These are phyloP conservation scores for Alternaria gaisen DNA, from an alignment of 2,329 filamentous ascomycete species.

Conservation along the genomic window DNA sequence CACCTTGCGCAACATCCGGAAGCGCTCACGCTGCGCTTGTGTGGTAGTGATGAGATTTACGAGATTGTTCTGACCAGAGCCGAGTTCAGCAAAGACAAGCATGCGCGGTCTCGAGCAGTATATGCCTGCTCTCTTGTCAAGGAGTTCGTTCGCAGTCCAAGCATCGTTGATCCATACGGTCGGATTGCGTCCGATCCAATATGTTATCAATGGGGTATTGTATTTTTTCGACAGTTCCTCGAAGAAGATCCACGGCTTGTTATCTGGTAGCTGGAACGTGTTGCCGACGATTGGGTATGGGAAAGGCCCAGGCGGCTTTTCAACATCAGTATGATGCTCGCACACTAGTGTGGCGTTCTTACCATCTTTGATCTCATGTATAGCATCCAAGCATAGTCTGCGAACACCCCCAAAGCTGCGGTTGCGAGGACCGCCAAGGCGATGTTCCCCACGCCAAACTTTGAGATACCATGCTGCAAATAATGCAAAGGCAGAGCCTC, in stretches of 20 bases:
- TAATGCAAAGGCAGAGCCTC: conserved; percentile 41
- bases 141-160: conserved; percentile 61
- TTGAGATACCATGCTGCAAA: conserved; percentile 44
- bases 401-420: conserved; percentile 35
- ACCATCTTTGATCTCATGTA: conserved; percentile 61
- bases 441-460: conserved; percentile 37
- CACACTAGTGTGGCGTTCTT: neutral
- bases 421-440: conserved; percentile 34
- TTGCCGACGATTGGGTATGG: conserved; percentile 65
- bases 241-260: conserved; percentile 67
- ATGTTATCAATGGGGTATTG: conserved; percentile 61
- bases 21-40: conserved; percentile 41
- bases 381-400: conserved; percentile 61
- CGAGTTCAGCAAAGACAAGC: conserved; percentile 56
- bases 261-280: conserved; percentile 63
- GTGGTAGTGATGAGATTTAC: conserved; percentile 48
- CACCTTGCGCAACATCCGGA: conserved; percentile 44
- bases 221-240: conserved; percentile 62
- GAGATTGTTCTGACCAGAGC: conserved; percentile 46
- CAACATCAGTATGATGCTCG: neutral
- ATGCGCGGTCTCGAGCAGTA: conserved; percentile 62
- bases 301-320: conserved; percentile 63
- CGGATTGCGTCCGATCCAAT: conserved; percentile 60
- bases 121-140: conserved; percentile 62
- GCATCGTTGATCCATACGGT: conserved; percentile 56